phyloP scores from a whole-genome alignment of 768 basidiomycete genomes.

The Xanthoconium purpureum region DNA sequence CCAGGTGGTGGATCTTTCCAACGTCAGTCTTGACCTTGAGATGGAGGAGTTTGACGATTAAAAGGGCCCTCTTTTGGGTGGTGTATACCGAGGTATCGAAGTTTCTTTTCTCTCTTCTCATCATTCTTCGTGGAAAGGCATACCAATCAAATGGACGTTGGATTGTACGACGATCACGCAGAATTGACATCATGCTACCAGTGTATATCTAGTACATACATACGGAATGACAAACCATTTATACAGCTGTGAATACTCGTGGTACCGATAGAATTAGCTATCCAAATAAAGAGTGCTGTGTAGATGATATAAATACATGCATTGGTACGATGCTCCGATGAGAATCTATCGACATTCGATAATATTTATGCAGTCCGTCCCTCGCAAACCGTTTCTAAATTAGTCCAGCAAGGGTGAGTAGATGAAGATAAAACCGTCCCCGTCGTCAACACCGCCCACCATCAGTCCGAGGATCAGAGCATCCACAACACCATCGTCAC shows the following conservation, averaged over 20 bases:
- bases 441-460: neutral
- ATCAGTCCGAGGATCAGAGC: slow-evolving; percentile 1
- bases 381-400: neutral
- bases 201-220: slow-evolving; percentile 5
- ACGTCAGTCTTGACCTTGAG: slow-evolving; percentile 5
- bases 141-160: slow-evolving; percentile 5
- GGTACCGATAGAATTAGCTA: no score
- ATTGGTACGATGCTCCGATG: no score
- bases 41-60: slow-evolving; percentile 30
- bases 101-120: neutral
- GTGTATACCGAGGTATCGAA: neutral
- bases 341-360: no score
- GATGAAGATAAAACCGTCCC: neutral
- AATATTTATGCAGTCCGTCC: neutral
- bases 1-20: slow-evolving; percentile 20
- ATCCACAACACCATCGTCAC: neutral
- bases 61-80: neutral
- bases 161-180: neutral
- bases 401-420: no score
- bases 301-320: no score
- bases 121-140: neutral
- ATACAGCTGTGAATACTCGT: no score
- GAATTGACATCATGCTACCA: neutral
- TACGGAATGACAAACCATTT: no score
- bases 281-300: no score